Conservation (phyloP, 1,139 yeast genomes). For the Saccharomyces hybrid region DNA sequence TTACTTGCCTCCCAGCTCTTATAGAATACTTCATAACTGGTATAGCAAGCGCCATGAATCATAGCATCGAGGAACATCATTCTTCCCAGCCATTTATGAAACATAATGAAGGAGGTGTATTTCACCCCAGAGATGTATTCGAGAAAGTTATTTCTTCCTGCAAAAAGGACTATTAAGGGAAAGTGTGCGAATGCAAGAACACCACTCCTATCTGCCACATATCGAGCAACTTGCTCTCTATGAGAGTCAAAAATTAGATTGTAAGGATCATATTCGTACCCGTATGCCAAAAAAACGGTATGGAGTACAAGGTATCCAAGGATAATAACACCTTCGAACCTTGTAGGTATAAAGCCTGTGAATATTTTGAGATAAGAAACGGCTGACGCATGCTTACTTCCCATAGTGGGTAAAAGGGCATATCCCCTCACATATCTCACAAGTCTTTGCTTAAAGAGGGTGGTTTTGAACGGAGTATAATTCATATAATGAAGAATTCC, state of each 20-base stretch:
- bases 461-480: conserved; percentile 9
- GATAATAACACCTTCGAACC: conserved; percentile 50
- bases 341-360: conserved; percentile 34
- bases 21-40: conserved; percentile 27
- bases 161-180: conserved; percentile 47
- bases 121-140: conserved; percentile 60
- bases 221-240: conserved; percentile 35
- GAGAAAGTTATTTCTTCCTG: conserved; percentile 58
- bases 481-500: conserved; percentile 10
- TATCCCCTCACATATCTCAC: conserved; percentile 15
- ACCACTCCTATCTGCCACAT: conserved; percentile 47
- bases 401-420: conserved; percentile 14
- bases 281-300: conserved; percentile 37
- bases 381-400: conserved; percentile 16
- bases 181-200: conserved; percentile 40
- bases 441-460: conserved; percentile 8
- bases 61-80: conserved; percentile 32
- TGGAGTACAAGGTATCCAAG: conserved; percentile 41
- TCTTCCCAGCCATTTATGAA: conserved; percentile 64
- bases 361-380: conserved; percentile 6
- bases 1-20: conserved; percentile 8
- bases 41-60: conserved; percentile 44
- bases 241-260: conserved; percentile 39
- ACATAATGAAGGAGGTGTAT: conserved; percentile 47
- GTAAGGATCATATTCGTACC: conserved; percentile 34